A percentile compares a stretch with the other conserved stretches of the same genome.
Conservation (phyloP, 176 grass and related monocot genomes). For the Lolium multiflorum region DNA sequence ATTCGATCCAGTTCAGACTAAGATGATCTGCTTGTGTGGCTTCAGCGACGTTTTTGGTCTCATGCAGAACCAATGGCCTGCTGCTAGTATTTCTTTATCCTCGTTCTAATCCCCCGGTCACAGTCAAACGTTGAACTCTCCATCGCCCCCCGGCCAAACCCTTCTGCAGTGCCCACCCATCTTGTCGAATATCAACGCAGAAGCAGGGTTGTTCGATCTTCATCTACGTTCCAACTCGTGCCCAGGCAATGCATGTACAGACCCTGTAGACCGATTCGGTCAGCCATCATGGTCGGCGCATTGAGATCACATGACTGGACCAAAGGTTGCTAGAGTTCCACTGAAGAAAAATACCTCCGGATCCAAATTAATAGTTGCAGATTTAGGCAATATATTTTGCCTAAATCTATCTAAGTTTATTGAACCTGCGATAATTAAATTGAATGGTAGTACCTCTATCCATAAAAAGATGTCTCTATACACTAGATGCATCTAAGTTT, state of each 20-base stretch:
- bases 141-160: constrained; percentile 22
- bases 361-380: no score
- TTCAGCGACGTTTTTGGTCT: constrained; percentile 13
- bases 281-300: background rate
- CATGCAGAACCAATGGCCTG: constrained; percentile 29
- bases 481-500: no score
- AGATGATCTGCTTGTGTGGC: constrained; percentile 4
- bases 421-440: no score
- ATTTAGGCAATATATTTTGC: no score
- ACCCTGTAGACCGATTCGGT: background rate
- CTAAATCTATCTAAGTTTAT: no score
- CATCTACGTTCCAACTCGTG: background rate
- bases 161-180: background rate
- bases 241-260: background rate
- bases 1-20: background rate
- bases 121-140: background rate
- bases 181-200: background rate
- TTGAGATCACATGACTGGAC: background rate
- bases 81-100: background rate
- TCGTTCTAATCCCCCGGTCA: constrained; percentile 6
- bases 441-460: background rate
- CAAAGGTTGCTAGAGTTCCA: background rate
- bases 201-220: background rate
- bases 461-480: background rate
- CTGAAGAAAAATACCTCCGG: background rate